A percentile compares a stretch with the other conserved stretches of the same genome.
Evolutionary conservation across 2,329 filamentous ascomycete genomes (phyloP).

Genomic region (Biscogniauxia sp.): DNA sequence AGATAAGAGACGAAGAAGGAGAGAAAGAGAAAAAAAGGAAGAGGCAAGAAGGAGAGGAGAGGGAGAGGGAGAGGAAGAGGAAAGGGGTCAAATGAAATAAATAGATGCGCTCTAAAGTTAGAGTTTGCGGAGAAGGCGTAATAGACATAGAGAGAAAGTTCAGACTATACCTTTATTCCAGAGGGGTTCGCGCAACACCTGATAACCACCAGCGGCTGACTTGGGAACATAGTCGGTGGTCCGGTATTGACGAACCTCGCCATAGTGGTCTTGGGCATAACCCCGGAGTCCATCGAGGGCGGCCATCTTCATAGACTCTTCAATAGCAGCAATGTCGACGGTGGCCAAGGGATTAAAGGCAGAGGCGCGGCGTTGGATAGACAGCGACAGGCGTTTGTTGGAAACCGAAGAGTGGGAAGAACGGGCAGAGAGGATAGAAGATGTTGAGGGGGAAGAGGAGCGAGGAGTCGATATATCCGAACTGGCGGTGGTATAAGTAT

Average conservation of each 20-base stretch:
- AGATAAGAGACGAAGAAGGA: constrained; percentile 9
- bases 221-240: constrained; percentile 54
- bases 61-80: too few relatives aligned
- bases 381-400: constrained; percentile 51
- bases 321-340: constrained; percentile 55
- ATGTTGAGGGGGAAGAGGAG: constrained; percentile 50
- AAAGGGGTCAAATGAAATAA: too few relatives aligned
- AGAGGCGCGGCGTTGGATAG: constrained; percentile 48
- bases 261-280: constrained; percentile 56
- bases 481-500: constrained; percentile 45
- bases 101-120: too few relatives aligned
- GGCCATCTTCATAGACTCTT: constrained; percentile 60
- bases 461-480: constrained; percentile 55
- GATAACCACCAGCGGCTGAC: constrained; percentile 55
- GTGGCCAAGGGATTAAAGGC: constrained; percentile 55
- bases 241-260: constrained; percentile 53
- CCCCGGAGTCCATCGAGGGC: constrained; percentile 59
- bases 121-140: too few relatives aligned
- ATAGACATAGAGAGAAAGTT: constrained; percentile 11
- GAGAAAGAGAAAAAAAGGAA: neutral
- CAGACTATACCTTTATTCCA: constrained; percentile 61
- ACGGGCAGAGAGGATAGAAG: constrained; percentile 45
- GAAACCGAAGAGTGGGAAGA: constrained; percentile 51
- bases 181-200: constrained; percentile 59
- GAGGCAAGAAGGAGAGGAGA: too few relatives aligned